Percentiles rank a stretch among this genome's conserved stretches.
phyloP scores from a whole-genome alignment of 495 filamentous ascomycete species.

The Aspergillus affinis region DNA sequence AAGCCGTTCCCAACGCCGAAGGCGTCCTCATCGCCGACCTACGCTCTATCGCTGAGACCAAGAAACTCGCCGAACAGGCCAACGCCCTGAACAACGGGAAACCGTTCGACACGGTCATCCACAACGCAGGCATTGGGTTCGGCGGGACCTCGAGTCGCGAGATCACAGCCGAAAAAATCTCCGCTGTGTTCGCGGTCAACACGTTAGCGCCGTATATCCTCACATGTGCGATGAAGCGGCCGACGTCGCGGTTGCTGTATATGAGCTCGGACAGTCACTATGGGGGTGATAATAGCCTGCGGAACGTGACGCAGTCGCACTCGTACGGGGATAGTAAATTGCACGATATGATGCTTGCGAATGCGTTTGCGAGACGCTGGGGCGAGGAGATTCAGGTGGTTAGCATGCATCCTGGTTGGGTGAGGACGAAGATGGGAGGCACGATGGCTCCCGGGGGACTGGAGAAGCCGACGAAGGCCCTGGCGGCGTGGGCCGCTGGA shows the following conservation, averaged over 20 bases:
- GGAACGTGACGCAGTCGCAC: slow-evolving; percentile 33
- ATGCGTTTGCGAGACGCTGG: slow-evolving; percentile 52
- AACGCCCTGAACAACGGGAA: slow-evolving; percentile 36
- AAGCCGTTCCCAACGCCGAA: slow-evolving; percentile 48
- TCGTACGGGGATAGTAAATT: slow-evolving; percentile 55
- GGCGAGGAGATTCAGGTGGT: slow-evolving; percentile 47
- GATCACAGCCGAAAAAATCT: slow-evolving; percentile 46
- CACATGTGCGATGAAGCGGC: slow-evolving; percentile 51
- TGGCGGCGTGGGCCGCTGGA: slow-evolving; percentile 47
- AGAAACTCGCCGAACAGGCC: slow-evolving; percentile 50
- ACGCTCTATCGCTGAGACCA: slow-evolving; percentile 51
- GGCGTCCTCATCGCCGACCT: slow-evolving; percentile 53
- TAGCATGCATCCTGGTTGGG: slow-evolving; percentile 62
- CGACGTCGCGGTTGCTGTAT: slow-evolving; percentile 49
- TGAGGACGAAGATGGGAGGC: slow-evolving; percentile 62
- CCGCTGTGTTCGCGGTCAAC: slow-evolving; percentile 56
- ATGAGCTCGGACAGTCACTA: slow-evolving; percentile 52
- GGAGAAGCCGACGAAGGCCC: slow-evolving; percentile 44
- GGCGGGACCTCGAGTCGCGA: slow-evolving; percentile 31
- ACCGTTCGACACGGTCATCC: slow-evolving; percentile 56
- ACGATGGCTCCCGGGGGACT: slow-evolving; percentile 44
- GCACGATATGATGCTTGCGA: slow-evolving; percentile 54
- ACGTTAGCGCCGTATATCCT: slow-evolving; percentile 58
- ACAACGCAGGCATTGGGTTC: slow-evolving; percentile 56
- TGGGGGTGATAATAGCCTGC: slow-evolving; percentile 44